Percentiles rank a stretch among this genome's conserved stretches.
phyloP scores from a whole-genome alignment of 2,329 filamentous ascomycete genomes.

The Beauveria sp. region DNA sequence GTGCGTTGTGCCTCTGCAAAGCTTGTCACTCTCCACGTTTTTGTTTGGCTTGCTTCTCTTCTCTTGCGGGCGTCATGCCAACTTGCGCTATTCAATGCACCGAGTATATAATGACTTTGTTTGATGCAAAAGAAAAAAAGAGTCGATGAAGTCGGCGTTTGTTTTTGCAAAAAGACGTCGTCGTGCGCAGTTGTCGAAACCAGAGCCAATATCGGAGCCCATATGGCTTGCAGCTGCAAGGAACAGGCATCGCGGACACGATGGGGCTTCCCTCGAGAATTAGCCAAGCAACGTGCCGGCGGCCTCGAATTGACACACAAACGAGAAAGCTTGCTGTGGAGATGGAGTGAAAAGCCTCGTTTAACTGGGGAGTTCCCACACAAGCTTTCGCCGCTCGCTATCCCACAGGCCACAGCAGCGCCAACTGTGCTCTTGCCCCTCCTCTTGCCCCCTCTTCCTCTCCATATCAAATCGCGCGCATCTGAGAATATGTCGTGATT shows the following conservation, averaged over 20 bases:
- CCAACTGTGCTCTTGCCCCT: no score
- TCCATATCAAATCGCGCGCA: neutral
- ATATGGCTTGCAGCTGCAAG: constrained; percentile 8
- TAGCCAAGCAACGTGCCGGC: neutral
- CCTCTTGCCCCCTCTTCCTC: neutral
- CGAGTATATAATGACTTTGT: no score
- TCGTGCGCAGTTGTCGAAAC: neutral
- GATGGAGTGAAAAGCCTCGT: neutral
- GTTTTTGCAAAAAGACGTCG: no score
- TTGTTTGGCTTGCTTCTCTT: neutral
- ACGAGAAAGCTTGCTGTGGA: neutral
- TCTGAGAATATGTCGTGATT: constrained; percentile 7
- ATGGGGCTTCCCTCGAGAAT: neutral
- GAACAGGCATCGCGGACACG: neutral
- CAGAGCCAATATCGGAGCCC: neutral
- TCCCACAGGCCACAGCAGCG: neutral
- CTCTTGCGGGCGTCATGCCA: neutral
- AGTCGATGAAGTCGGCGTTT: no score
- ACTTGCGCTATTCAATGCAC: no score
- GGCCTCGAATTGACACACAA: neutral
- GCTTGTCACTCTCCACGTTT: neutral
- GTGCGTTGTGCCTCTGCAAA: neutral
- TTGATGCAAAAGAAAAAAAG: no score
- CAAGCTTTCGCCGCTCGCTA: neutral
- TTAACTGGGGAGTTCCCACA: no score